Conservation (phyloP, 805 yeast species). For the Sugiyamaella chiloensis region DNA sequence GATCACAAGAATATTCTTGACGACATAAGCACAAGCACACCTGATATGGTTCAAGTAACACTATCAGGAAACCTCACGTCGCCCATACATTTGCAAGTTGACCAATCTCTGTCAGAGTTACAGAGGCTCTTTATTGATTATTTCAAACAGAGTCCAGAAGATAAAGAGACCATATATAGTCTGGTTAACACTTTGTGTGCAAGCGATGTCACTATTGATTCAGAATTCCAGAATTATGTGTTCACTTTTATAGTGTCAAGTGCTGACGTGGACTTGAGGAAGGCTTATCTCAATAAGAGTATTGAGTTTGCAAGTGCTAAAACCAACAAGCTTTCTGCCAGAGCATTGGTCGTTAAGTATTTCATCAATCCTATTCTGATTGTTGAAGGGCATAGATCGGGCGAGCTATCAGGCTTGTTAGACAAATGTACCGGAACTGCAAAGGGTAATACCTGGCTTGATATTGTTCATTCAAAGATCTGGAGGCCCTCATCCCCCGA, state of each 20-base stretch:
- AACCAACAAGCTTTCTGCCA: conserved; percentile 47
- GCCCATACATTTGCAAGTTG: conserved; percentile 63
- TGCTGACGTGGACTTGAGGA: conserved; percentile 45
- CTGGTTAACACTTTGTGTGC: conserved; percentile 44
- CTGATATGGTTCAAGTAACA: conserved; percentile 44
- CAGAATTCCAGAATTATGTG: conserved; percentile 53
- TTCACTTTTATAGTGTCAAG: conserved; percentile 54
- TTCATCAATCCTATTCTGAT: conserved; percentile 65
- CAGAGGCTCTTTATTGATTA: conserved; percentile 48
- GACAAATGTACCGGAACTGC: conserved; percentile 31
- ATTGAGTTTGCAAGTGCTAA: conserved; percentile 49
- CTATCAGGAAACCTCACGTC: conserved; percentile 48
- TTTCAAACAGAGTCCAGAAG: conserved; percentile 34
- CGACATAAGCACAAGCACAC: conserved; percentile 42
- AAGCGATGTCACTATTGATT: conserved; percentile 42
- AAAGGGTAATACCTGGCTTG: conserved; percentile 53
- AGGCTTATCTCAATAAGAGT: conserved; percentile 49
- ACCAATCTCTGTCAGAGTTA: conserved; percentile 62
- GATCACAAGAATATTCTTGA: conserved; percentile 44
- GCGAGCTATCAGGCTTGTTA: conserved; percentile 48
- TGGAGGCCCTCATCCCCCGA: conserved; percentile 58
- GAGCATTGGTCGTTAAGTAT: conserved; percentile 57
- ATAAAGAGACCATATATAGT: conserved; percentile 31
- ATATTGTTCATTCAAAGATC: conserved; percentile 54
- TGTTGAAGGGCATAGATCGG: conserved; percentile 52